Evolutionary conservation across 805 yeast species (phyloP), one percentile per base, ranked within the genome.

Genomic region (Yarrowia sp.): DNA sequence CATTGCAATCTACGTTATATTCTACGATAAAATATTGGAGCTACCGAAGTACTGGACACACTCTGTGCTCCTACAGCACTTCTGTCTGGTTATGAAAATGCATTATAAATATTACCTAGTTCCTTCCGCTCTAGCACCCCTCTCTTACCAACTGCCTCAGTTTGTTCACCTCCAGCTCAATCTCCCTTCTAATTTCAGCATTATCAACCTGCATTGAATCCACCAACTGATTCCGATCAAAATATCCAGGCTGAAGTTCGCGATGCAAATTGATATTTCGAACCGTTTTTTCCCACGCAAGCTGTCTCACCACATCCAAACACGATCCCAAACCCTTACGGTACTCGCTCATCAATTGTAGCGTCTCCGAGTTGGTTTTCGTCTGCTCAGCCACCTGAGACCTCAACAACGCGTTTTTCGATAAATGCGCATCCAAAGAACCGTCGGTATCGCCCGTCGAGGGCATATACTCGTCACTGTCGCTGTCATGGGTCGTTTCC

Each of bases 161-260:
- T 8, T 66, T 42, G n/a, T 50, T 33, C 51, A 65, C 61, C 47
- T 70, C 72, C 36, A 71, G 65, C 31, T 42, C 65, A 17, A 66
- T 65, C 17, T 69, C 61, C 10, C 66, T 65, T 4, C 64, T 43
- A 39, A 71, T 44, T 31, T 67, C 68, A 22, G 65, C 65, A 51
- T 68, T 67, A n/a, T 45, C 36, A 28, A 66, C 66, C 48, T 68
- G 69, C 61, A 69, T 66, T 4, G 33, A 41, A 15, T 69, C 68
- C 31, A 71, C 65, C 51, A 62, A 14, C 28, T 57, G 58, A 18
- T 58, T 58, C n/a, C 64, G 15, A n/a, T 35, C 51, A n/a, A 58
- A 43, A 6, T 43, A 44, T 15, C 43, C 64, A 1, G 51, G 64
- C 17, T 58, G 61, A 36, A 55, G 67, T 22, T 66, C 35, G 35